Conservation (phyloP, 495 filamentous ascomycete species). For the Hypoxylon fuscum region DNA sequence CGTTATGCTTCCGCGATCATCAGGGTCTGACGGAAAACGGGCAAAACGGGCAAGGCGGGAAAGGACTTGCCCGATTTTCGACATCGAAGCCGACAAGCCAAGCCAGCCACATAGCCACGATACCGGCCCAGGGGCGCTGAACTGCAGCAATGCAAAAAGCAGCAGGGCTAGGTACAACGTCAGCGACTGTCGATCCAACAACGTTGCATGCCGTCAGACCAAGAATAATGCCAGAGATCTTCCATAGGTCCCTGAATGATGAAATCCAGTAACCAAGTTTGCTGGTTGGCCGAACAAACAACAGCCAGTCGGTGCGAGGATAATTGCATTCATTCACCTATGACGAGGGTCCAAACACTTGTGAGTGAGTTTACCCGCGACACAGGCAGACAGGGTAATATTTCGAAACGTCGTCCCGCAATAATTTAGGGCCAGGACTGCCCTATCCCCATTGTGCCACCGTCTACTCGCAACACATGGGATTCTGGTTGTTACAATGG, state of each 20-base stretch:
- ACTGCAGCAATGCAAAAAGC: slow-evolving; percentile 6
- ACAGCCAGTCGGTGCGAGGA: neutral
- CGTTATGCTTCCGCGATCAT: slow-evolving; percentile 18
- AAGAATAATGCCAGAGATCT: slow-evolving; percentile 14
- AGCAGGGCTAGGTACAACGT: neutral
- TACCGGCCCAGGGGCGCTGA: neutral
- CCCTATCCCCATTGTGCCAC: slow-evolving; percentile 8
- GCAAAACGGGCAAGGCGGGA: neutral
- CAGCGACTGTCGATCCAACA: slow-evolving; percentile 33
- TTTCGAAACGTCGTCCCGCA: slow-evolving; percentile 30
- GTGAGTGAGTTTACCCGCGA: slow-evolving; percentile 21
- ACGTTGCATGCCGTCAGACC: slow-evolving; percentile 39
- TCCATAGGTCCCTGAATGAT: slow-evolving; percentile 12
- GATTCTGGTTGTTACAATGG: slow-evolving; percentile 5
- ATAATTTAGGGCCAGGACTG: slow-evolving; percentile 3
- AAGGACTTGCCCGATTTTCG: slow-evolving; percentile 18
- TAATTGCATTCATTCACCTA: slow-evolving; percentile 15
- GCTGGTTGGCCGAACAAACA: slow-evolving; percentile 8
- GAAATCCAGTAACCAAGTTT: slow-evolving; percentile 9
- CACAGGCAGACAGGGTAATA: slow-evolving; percentile 18
- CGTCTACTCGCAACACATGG: slow-evolving; percentile 15
- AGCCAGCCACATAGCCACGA: slow-evolving; percentile 38
- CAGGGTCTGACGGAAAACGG: slow-evolving; percentile 22
- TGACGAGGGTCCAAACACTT: slow-evolving; percentile 12
- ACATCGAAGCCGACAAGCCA: slow-evolving; percentile 11